phyloP scores from a whole-genome alignment of 345 rosid species.

The Excoecaria agallocha region DNA sequence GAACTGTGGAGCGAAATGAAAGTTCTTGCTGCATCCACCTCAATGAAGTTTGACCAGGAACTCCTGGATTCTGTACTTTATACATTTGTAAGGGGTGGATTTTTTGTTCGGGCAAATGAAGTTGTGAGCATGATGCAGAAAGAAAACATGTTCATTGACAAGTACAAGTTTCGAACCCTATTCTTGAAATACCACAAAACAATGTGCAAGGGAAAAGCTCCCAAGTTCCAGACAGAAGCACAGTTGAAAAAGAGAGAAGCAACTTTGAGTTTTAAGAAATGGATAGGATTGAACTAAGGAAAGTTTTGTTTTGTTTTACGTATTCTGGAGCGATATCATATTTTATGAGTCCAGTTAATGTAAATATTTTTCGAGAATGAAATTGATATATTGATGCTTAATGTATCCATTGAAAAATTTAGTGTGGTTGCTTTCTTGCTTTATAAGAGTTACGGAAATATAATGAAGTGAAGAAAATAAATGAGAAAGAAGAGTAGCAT shows the following conservation, averaged over 20 bases:
- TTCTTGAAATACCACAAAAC: constrained; percentile 94
- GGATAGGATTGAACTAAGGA: constrained; percentile 67
- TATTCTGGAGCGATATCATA: not conserved
- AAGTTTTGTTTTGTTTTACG: not conserved
- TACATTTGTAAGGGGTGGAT: constrained; percentile 88
- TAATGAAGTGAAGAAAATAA: too few species aligned
- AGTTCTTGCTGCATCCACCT: constrained; percentile 58
- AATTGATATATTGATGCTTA: not conserved
- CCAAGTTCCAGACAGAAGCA: constrained; percentile 78
- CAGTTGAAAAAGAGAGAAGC: constrained; percentile 79
- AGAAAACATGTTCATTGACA: constrained; percentile 80
- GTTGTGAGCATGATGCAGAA: constrained; percentile 80
- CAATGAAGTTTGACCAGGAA: constrained; percentile 87
- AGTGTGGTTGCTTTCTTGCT: too few species aligned
- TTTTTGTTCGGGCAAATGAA: constrained; percentile 75
- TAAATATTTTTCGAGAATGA: not conserved
- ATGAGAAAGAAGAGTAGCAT: too few species aligned
- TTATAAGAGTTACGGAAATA: too few species aligned
- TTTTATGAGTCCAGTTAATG: not conserved
- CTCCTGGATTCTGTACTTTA: constrained; percentile 87
- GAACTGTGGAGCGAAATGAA: constrained; percentile 98
- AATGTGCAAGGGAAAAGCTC: constrained; percentile 78
- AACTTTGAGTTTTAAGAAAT: constrained; percentile 64
- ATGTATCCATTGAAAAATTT: not conserved
- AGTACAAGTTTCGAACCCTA: constrained; percentile 76